Percentiles rank a stretch among this genome's conserved stretches.
phyloP scores from a whole-genome alignment of 148 eudicot genomes.

The Simmondsia chinensis region DNA sequence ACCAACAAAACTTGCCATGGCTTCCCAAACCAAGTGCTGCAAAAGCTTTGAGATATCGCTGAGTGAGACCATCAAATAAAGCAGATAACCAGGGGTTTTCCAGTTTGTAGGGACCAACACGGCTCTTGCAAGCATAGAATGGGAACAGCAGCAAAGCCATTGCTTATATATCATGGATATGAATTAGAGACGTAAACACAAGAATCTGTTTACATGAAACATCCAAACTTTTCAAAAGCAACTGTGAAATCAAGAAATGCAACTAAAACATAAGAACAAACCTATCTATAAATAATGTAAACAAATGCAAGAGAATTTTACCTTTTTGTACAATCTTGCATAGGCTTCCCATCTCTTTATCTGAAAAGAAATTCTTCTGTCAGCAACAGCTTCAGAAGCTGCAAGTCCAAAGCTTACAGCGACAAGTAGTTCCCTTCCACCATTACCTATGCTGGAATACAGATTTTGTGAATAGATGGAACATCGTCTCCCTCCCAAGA shows the following conservation, averaged over 20 bases:
- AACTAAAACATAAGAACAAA: too few species aligned
- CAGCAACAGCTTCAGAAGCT: constrained; percentile 88
- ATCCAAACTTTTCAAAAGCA: background rate
- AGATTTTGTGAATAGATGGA: constrained; percentile 6
- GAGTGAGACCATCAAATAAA: too few species aligned
- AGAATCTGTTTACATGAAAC: background rate
- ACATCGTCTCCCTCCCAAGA: background rate
- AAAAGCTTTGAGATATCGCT: too few species aligned
- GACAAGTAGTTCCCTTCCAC: constrained; percentile 82
- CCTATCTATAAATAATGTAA: background rate
- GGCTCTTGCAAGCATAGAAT: too few species aligned
- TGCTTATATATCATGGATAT: too few species aligned
- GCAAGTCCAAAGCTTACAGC: constrained; percentile 82
- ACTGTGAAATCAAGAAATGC: too few species aligned
- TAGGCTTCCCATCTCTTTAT: constrained; percentile 86
- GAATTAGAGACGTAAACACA: too few species aligned
- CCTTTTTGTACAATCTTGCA: constrained; percentile 88
- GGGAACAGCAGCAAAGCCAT: too few species aligned
- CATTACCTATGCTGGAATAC: constrained; percentile 65
- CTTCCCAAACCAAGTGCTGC: too few species aligned
- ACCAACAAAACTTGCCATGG: too few species aligned
- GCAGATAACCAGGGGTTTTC: too few species aligned
- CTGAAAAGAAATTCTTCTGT: constrained; percentile 69
- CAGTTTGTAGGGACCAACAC: too few species aligned
- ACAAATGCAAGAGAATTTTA: constrained; percentile 4